These are phyloP conservation scores for Scheffersomyces cryptocercus DNA, from an alignment of 1,139 yeast species.

Conservation along the genomic window DNA sequence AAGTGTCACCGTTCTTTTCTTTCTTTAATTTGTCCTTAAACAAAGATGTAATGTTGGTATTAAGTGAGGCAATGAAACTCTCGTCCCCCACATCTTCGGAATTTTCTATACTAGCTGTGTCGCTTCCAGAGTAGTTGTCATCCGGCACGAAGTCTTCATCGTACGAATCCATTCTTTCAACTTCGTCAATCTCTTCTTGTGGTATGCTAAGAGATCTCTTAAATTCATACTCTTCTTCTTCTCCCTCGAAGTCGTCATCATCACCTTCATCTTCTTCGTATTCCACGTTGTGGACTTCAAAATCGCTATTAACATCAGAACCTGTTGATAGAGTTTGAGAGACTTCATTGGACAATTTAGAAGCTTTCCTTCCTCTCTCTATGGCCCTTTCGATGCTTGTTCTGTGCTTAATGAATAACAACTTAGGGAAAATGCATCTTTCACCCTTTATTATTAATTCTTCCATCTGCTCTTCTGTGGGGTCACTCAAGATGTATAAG, in stretches of 20 bases:
- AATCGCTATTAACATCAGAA: slow-evolving; percentile 7
- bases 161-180: background rate
- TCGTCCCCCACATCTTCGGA: too few relatives aligned
- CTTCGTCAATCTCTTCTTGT: background rate
- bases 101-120: background rate
- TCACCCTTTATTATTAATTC: slow-evolving; percentile 66
- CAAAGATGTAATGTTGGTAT: too few relatives aligned
- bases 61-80: too few relatives aligned
- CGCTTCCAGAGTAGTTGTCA: background rate
- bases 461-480: slow-evolving; percentile 56
- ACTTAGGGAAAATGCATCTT: slow-evolving; percentile 63
- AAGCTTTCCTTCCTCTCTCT: slow-evolving; percentile 44
- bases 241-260: slow-evolving; percentile 12
- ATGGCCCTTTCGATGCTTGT: slow-evolving; percentile 65
- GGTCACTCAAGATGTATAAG: slow-evolving; percentile 67
- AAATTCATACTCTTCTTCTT: background rate
- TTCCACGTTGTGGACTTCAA: slow-evolving; percentile 12
- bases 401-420: slow-evolving; percentile 65
- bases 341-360: slow-evolving; percentile 17
- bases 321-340: slow-evolving; percentile 7
- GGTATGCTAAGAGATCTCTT: background rate
- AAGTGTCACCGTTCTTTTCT: too few relatives aligned
- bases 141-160: background rate
- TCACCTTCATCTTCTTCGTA: slow-evolving; percentile 17
- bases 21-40: too few relatives aligned